Conservation (phyloP, 768 basidiomycete species). For the Rhizopogon rudus region DNA sequence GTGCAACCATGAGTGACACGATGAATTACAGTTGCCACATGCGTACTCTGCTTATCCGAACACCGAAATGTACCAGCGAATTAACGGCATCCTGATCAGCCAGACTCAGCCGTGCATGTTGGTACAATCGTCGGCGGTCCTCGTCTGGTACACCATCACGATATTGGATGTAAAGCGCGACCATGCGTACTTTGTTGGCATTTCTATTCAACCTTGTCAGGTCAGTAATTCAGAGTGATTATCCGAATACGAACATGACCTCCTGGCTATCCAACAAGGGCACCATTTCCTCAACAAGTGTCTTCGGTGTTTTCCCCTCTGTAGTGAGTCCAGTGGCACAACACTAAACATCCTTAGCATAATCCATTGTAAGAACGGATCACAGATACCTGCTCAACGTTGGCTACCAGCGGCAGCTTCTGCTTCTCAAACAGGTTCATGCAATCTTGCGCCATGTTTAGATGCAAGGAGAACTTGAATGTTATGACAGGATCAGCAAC, state of each 20-base stretch:
- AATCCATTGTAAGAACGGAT: neutral
- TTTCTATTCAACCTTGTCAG: constrained; percentile 43
- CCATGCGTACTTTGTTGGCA: constrained; percentile 90
- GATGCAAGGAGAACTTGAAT: constrained; percentile 85
- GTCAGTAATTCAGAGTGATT: neutral
- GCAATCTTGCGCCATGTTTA: constrained; percentile 97
- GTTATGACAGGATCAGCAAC: neutral
- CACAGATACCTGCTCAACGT: constrained; percentile 77
- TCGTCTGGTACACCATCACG: constrained; percentile 99
- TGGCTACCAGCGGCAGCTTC: constrained; percentile 76
- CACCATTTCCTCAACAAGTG: constrained; percentile 97
- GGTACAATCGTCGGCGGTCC: constrained; percentile 89
- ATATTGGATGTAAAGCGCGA: constrained; percentile 91
- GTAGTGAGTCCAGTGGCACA: constrained; percentile 90
- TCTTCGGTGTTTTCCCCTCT: constrained; percentile 93
- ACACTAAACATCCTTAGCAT: constrained; percentile 46
- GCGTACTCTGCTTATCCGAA: constrained; percentile 76
- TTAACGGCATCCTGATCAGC: constrained; percentile 94
- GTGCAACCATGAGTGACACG: neutral
- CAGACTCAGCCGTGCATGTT: constrained; percentile 84
- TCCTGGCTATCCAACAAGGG: constrained; percentile 86
- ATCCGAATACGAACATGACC: constrained; percentile 56
- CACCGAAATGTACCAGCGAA: constrained; percentile 76
- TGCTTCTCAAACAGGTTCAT: constrained; percentile 91
- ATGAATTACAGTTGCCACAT: neutral